Percentiles rank a stretch among this genome's conserved stretches.
Evolutionary conservation across 2,329 filamentous ascomycete species (phyloP).

Genomic region (Colletotrichum nymphaeae): DNA sequence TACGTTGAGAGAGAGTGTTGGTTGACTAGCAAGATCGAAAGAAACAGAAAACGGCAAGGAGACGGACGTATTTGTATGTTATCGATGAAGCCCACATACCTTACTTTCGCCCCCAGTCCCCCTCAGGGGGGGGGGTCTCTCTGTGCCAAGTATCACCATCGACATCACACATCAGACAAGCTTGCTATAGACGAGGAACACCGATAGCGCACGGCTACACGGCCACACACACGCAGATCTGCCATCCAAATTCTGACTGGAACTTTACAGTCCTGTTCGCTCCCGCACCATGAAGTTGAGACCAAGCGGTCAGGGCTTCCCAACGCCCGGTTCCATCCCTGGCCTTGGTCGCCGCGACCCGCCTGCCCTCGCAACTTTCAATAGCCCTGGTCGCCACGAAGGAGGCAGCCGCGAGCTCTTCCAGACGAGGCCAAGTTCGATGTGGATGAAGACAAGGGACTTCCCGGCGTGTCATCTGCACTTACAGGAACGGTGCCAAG

Average conservation of each 20-base stretch:
- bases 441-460: conserved; percentile 3
- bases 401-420: background rate
- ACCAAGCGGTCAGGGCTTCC: conserved; percentile 24
- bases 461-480: conserved; percentile 23
- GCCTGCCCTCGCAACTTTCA: background rate
- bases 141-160: conserved; percentile 31
- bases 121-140: background rate
- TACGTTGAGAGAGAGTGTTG: conserved; percentile 29
- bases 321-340: conserved; percentile 26
- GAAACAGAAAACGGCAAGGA: conserved; percentile 34
- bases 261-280: conserved; percentile 3
- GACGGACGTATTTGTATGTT: conserved; percentile 42
- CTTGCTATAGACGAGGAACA: conserved; percentile 2
- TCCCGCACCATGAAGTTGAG: conserved; percentile 16
- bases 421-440: conserved; percentile 15
- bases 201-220: conserved; percentile 10
- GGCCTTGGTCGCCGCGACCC: conserved; percentile 14
- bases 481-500: conserved; percentile 24
- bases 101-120: background rate
- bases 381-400: background rate
- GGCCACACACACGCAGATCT: conserved; percentile 18
- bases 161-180: conserved; percentile 23
- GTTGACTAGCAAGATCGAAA: conserved; percentile 9
- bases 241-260: conserved; percentile 29
- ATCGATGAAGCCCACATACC: background rate